phyloP scores from a whole-genome alignment of 106 monocot genomes.

The Phalaenopsis aphrodite region DNA sequence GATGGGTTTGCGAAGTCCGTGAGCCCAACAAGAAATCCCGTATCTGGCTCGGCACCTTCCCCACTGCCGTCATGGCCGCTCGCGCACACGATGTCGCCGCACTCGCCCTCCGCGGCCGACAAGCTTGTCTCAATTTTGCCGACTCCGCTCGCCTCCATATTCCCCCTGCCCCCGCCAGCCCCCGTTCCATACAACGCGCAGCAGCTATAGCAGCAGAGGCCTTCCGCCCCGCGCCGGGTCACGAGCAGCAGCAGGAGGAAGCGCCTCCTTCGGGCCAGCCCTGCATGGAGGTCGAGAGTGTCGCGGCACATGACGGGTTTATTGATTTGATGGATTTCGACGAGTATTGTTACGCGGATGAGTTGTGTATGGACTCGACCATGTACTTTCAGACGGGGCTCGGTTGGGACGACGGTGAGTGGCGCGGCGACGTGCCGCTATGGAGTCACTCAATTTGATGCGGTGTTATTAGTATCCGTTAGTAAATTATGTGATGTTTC shows the following conservation, averaged over 20 bases:
- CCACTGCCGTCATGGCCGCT: conserved; percentile 1
- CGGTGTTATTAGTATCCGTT: not conserved
- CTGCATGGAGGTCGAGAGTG: not conserved
- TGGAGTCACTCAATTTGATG: conserved; percentile 13
- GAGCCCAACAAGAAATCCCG: conserved; percentile 75
- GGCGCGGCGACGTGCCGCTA: conserved; percentile 3
- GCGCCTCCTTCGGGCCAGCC: not conserved
- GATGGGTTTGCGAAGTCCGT: conserved; percentile 82
- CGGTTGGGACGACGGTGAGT: not conserved
- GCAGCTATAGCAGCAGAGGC: conserved; percentile 19
- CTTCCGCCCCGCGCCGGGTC: conserved; percentile 1
- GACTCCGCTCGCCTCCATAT: conserved; percentile 33
- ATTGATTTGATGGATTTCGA: conserved; percentile 3
- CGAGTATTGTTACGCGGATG: conserved; percentile 2
- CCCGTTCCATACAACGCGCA: conserved; percentile 24
- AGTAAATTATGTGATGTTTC: not conserved
- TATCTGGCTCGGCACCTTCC: conserved; percentile 48
- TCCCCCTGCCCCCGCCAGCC: conserved; percentile 16
- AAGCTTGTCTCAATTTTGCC: conserved; percentile 16
- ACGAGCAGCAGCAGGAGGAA: not conserved
- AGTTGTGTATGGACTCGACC: not conserved
- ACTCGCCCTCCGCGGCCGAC: conserved; percentile 22
- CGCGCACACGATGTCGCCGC: conserved; percentile 21
- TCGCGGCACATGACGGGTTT: not conserved
- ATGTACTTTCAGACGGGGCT: not conserved